phyloP scores from a whole-genome alignment of 768 basidiomycete species.

The Trametes sanguinea region DNA sequence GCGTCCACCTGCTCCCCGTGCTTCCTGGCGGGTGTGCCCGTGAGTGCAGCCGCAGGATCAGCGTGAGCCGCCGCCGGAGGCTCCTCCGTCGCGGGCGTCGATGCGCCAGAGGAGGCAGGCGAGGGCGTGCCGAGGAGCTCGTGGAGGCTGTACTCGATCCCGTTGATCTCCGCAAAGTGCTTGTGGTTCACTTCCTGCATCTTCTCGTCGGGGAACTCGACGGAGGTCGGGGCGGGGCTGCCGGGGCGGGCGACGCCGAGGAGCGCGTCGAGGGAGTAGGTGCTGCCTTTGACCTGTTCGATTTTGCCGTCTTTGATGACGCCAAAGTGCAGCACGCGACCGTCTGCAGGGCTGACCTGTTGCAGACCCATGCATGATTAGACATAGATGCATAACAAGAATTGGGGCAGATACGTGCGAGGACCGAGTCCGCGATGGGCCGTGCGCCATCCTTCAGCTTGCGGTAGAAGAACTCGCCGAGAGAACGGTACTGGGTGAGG shows the following conservation, averaged over 20 bases:
- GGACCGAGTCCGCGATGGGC: conserved; percentile 72
- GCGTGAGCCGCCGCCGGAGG: conserved; percentile 5
- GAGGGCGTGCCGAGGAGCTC: conserved; percentile 71
- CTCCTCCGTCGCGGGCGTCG: conserved; percentile 34
- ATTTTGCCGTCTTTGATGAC: conserved; percentile 75
- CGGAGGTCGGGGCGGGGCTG: conserved; percentile 42
- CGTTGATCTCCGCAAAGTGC: conserved; percentile 96
- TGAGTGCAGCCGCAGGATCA: conserved; percentile 24
- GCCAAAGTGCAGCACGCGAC: conserved; percentile 90
- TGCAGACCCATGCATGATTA: background rate
- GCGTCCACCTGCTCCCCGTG: conserved; percentile 74
- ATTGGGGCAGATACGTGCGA: conserved; percentile 49
- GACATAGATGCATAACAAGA: background rate
- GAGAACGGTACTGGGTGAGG: conserved; percentile 73
- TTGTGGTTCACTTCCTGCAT: conserved; percentile 74
- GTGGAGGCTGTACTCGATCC: conserved; percentile 93
- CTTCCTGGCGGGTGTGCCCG: conserved; percentile 45
- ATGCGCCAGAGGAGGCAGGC: conserved; percentile 44
- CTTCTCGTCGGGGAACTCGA: conserved; percentile 48
- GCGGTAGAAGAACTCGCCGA: conserved; percentile 97
- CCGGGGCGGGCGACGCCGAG: conserved; percentile 70
- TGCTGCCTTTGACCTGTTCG: conserved; percentile 97
- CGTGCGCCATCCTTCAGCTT: conserved; percentile 79
- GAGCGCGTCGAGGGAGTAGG: conserved; percentile 92
- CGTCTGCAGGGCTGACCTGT: conserved; percentile 93